phyloP scores from a whole-genome alignment of 2,329 filamentous ascomycete species.

The Blastomyces parvus region DNA sequence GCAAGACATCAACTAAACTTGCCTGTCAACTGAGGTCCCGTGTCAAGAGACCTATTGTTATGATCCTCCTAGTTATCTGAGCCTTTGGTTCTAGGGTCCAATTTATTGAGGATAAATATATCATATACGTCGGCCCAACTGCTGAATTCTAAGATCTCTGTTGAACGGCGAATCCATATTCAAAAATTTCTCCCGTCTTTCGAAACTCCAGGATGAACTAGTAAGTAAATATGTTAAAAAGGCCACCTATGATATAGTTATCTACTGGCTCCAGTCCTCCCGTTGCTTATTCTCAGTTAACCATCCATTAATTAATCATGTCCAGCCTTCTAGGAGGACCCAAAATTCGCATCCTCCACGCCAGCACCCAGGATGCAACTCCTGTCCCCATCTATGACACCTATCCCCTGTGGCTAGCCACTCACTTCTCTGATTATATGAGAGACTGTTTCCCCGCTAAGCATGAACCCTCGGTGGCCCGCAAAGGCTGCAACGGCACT shows the following conservation, averaged over 20 bases:
- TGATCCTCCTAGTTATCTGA: not conserved
- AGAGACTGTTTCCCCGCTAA: slow-evolving; percentile 13
- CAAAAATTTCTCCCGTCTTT: not conserved
- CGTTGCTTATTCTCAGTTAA: slow-evolving; percentile 1
- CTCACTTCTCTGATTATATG: slow-evolving; percentile 13
- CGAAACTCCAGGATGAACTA: not conserved
- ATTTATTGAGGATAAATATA: not conserved
- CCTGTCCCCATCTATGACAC: slow-evolving; percentile 9
- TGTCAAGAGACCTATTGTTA: not conserved
- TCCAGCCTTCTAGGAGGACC: slow-evolving; percentile 12
- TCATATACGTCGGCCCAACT: not conserved
- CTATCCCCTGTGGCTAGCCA: slow-evolving; percentile 12
- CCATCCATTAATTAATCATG: not conserved
- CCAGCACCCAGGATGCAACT: slow-evolving; percentile 3
- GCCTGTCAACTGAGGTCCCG: not conserved
- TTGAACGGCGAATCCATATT: not conserved
- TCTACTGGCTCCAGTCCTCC: not conserved
- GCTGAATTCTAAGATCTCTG: not conserved
- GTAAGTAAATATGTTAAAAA: not conserved
- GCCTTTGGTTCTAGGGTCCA: not conserved
- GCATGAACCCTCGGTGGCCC: slow-evolving; percentile 7
- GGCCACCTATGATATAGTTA: not conserved
- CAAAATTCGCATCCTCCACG: slow-evolving; percentile 12
- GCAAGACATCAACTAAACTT: not conserved
- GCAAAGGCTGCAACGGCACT: slow-evolving; percentile 13